Evolutionary conservation across 1,284 basidiomycete genomes (phyloP), one percentile per base, ranked within the genome.

Genomic region (Porodaedalea pini): DNA sequence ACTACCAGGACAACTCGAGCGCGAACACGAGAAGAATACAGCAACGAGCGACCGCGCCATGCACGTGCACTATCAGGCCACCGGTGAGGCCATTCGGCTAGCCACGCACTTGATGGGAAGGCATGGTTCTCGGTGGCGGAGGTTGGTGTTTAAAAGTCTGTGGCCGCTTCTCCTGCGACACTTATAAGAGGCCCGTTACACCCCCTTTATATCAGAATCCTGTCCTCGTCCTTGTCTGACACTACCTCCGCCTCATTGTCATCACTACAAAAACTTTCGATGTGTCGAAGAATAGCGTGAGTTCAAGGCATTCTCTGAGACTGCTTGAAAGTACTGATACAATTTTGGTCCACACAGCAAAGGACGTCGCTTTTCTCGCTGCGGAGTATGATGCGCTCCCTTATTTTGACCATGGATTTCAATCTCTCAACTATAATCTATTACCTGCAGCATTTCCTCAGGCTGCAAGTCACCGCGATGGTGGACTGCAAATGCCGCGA

Each of bases 341-440:
- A 10, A 31, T 32, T 55, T 57, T 57, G 41, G 63, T 47, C 47
- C 17, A 34, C 37, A 56, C 69, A 88, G 86, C 62, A 79, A 87
- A 77, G 85, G 86, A 69, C 88, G 85, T 32, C 78, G 78, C 31
- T 88, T 86, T 86, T 70, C 73, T 52, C 77, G 75, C 63, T 88
- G 85, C 71, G 81, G 82, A 66, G 85, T 88, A 70, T 17, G 49
- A 50, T 50, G 60, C 51, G n/a, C 45, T 19, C 37, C 52, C 60
- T 31, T 55, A 45, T 44, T 61, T 37, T 40, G 49, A 51, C 50
- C 55, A 23, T 34, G 47, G 17, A 34, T 11, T 17, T 17, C 10
- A 17, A 1, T 25, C 44, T 40, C 50, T 55, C 15, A 13, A 21
- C 36, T 43, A 37, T 37, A 60, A 56, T 10, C 11, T 51, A 41